Conservation (phyloP, 23 red algal genomes). For the Gracilaria domingensis region DNA sequence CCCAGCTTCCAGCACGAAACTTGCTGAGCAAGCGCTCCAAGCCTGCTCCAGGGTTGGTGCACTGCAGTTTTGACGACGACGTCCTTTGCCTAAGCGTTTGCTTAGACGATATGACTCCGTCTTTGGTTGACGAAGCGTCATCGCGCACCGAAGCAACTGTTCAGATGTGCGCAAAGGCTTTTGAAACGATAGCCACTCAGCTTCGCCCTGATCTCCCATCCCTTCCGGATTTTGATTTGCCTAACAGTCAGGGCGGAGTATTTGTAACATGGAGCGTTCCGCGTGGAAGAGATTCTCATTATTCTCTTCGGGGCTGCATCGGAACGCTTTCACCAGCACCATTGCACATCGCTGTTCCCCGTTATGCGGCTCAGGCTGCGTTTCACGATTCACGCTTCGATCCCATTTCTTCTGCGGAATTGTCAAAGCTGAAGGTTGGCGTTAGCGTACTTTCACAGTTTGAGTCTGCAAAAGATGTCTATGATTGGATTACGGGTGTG, state of each 20-base stretch:
- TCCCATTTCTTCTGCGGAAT: conserved; percentile 74
- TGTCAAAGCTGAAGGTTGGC: conserved; percentile 67
- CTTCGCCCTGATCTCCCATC: conserved; percentile 49
- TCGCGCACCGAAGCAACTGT: conserved; percentile 25
- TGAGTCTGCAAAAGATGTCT: conserved; percentile 47
- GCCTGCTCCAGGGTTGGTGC: not conserved
- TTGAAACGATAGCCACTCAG: conserved; percentile 29
- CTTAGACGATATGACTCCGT: not conserved
- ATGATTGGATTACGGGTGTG: conserved; percentile 85
- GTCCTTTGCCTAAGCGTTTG: not conserved
- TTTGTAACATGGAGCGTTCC: conserved; percentile 63
- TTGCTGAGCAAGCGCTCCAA: not conserved
- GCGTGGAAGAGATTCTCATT: conserved; percentile 38
- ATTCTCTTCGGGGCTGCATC: conserved; percentile 91
- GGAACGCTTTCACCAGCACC: conserved; percentile 81
- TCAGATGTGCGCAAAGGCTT: conserved; percentile 44
- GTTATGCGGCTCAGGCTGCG: conserved; percentile 79
- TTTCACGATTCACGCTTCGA: conserved; percentile 86
- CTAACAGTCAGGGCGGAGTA: conserved; percentile 29
- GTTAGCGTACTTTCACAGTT: conserved; percentile 85
- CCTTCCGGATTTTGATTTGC: conserved; percentile 33
- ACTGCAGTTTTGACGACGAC: not conserved
- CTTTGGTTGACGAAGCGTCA: not conserved
- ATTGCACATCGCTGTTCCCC: conserved; percentile 65
- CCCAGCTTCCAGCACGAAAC: conserved; percentile 4